These are phyloP conservation scores for Penstemon davidsonii DNA, from an alignment of 257 asterid genomes.

Conservation along the genomic window DNA sequence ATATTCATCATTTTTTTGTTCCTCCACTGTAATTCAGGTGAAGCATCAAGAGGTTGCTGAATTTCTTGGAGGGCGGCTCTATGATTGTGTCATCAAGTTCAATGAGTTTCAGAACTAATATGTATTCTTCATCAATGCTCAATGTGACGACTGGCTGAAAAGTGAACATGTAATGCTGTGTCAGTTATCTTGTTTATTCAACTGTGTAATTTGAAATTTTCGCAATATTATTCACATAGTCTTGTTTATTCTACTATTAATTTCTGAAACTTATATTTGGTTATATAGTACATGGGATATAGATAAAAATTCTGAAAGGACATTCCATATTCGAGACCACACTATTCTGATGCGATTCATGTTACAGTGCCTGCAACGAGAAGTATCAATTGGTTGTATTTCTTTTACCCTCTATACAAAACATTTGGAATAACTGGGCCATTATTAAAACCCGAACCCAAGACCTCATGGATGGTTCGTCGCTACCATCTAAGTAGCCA, in stretches of 20 bases:
- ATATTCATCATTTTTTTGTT: constrained; percentile 10
- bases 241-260: not conserved
- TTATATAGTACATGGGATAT: too few species aligned
- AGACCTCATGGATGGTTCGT: constrained; percentile 21
- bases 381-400: constrained; percentile 26
- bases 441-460: constrained; percentile 35
- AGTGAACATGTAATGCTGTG: not conserved
- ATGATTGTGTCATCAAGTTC: constrained; percentile 91
- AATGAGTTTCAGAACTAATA: constrained; percentile 44
- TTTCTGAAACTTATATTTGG: not conserved
- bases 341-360: constrained; percentile 96
- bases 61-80: constrained; percentile 95
- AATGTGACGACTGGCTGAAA: not conserved
- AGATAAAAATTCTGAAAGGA: constrained; percentile 79
- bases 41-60: constrained; percentile 96
- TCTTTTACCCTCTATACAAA: constrained; percentile 23
- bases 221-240: not conserved
- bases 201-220: constrained; percentile 3
- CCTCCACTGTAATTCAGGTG: constrained; percentile 52
- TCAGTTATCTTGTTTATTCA: constrained; percentile 17
- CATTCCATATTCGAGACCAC: constrained; percentile 98
- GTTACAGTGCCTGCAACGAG: constrained; percentile 90
- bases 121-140: constrained; percentile 10
- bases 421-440: constrained; percentile 13
- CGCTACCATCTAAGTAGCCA: too few species aligned